These are phyloP conservation scores for Apiotrichum sp. DNA, from an alignment of 1,284 basidiomycete genomes.

Conservation along the genomic window DNA sequence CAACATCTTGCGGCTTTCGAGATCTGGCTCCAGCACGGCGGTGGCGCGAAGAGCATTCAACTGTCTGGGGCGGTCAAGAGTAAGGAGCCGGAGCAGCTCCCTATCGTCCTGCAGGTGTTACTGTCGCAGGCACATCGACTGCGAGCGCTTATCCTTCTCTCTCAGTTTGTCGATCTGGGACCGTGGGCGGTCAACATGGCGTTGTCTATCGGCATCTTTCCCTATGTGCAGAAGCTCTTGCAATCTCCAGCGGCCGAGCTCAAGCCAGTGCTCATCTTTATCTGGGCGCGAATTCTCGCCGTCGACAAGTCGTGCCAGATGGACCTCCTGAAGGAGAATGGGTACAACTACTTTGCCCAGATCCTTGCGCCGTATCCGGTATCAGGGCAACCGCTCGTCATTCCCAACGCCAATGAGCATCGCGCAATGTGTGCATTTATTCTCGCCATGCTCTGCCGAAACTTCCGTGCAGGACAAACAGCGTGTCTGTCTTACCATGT, in stretches of 20 bases:
- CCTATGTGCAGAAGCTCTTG: constrained; percentile 92
- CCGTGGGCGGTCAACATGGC: constrained; percentile 98
- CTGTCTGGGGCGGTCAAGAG: constrained; percentile 11
- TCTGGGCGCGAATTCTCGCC: constrained; percentile 95
- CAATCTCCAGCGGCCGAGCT: constrained; percentile 92
- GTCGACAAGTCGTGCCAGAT: constrained; percentile 89
- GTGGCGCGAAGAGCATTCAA: constrained; percentile 40
- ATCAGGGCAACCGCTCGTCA: constrained; percentile 47
- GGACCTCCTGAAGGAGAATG: constrained; percentile 78
- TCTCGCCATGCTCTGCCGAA: constrained; percentile 83
- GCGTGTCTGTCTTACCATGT: constrained; percentile 80
- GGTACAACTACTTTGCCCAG: constrained; percentile 83
- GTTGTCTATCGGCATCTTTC: constrained; percentile 97
- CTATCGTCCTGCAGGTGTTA: constrained; percentile 93
- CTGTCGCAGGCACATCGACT: constrained; percentile 94
- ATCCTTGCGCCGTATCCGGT: constrained; percentile 55
- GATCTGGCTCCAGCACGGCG: constrained; percentile 92
- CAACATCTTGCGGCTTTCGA: constrained; percentile 97
- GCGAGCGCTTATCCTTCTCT: constrained; percentile 90
- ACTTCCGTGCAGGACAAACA: constrained; percentile 77
- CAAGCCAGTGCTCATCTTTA: constrained; percentile 96
- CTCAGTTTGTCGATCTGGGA: constrained; percentile 94
- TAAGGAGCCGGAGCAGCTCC: constrained; percentile 75
- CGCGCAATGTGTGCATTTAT: constrained; percentile 99
- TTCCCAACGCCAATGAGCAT: constrained; percentile 92